phyloP scores from a whole-genome alignment of 305 asterid genomes.

The Fraxinus sp. region DNA sequence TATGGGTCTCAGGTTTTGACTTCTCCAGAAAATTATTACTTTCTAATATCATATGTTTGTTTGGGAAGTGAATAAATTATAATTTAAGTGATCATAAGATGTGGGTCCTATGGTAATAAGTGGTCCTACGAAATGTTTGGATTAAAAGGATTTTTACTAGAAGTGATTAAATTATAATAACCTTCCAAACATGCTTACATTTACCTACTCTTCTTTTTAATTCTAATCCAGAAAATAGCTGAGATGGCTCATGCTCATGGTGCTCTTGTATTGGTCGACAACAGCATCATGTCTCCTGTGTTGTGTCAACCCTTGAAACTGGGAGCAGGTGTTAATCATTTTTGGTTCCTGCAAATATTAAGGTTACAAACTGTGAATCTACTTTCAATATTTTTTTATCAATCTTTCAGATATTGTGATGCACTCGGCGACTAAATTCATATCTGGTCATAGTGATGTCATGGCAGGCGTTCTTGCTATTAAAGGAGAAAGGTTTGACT shows the following conservation, averaged over 20 bases:
- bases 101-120: background rate
- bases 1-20: background rate
- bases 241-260: conserved; percentile 82
- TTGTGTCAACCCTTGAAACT: conserved; percentile 75
- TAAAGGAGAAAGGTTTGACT: conserved; percentile 67
- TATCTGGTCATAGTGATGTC: conserved; percentile 84
- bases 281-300: conserved; percentile 91
- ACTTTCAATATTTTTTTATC: conserved; percentile 20
- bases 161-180: background rate
- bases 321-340: conserved; percentile 64
- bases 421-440: conserved; percentile 88
- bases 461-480: conserved; percentile 84
- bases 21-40: background rate
- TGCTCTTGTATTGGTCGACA: conserved; percentile 84
- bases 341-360: background rate
- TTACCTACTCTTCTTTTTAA: conserved; percentile 15
- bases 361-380: conserved; percentile 4
- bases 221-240: conserved; percentile 61
- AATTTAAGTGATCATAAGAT: background rate
- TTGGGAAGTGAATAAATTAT: background rate
- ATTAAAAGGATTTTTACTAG: background rate
- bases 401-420: conserved; percentile 73
- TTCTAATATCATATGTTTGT: background rate
- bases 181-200: background rate
- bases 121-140: background rate